Base-by-base conservation (phyloP, 202 grass and related monocot genomes). In the Elaeis oleifera region DNA sequence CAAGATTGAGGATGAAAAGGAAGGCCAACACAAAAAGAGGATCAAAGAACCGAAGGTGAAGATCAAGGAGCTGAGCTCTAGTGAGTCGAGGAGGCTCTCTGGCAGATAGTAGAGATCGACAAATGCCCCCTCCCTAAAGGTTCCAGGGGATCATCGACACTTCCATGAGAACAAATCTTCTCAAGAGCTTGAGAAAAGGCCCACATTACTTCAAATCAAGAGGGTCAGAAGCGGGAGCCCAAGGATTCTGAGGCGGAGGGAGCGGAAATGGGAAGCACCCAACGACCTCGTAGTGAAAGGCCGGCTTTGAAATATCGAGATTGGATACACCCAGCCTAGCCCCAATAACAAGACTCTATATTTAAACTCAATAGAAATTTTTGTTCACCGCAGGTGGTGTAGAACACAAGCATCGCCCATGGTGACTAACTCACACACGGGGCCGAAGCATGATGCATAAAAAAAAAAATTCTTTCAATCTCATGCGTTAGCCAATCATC, bases 41-140 rank as follows among this genome's bases (percentile, higher is more conserved):
- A 81, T 89, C n/a, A 23, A 66, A 23, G 82, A 84, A 36, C 63
- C 86, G 79, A 82, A 92, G 74, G 77, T 63, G 54, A 85, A 97
- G 18, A 78, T 92, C 60, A 61, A 26, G 13, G 79, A 88, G 65
- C 29, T 86, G 69, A 19, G 25, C 26, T 27, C 26, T 4, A 27
- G 0, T 5, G 3, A 27, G 26, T 27, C 4, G 8, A 23, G 51
- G 16, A 16, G 25, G 51, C 64, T 54, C 51, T 67, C 50, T 6
- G 62, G 32, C 5, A 23, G 28, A 1, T 59, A 15, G 69, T 49
- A 1, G 82, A 83, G 26, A 65, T 53, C 3, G 86, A 96, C 1
- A 79, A 91, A 27, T 96, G 84, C 65, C 89, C 83, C 5, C 89
- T 87, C 79, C 78, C 20, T 78, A 64, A 14, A 66, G 74, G 0